Percentiles rank a stretch among this genome's conserved stretches.
Conservation (phyloP, 495 filamentous ascomycete species). For the Bombardia bombarda region DNA sequence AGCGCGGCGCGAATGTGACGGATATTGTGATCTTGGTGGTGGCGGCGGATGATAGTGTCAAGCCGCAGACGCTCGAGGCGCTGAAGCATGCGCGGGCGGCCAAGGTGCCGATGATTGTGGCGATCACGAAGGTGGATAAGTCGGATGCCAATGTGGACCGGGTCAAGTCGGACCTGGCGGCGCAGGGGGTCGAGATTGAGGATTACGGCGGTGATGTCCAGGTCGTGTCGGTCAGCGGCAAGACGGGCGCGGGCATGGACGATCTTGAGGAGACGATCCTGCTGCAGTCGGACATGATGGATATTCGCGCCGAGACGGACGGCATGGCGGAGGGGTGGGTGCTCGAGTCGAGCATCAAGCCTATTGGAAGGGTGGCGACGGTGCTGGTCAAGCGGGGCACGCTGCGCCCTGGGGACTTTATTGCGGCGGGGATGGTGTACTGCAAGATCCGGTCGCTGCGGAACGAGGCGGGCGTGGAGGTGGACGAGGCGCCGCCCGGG, state of each 20-base stretch:
- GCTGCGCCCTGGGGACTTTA: slow-evolving; percentile 66
- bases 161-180: slow-evolving; percentile 80
- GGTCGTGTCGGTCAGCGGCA: slow-evolving; percentile 82
- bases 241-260: slow-evolving; percentile 85
- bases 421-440: slow-evolving; percentile 85
- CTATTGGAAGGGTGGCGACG: slow-evolving; percentile 78
- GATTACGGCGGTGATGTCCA: slow-evolving; percentile 94
- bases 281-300: slow-evolving; percentile 77
- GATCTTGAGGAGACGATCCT: slow-evolving; percentile 87
- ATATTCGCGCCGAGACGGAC: slow-evolving; percentile 71
- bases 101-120: slow-evolving; percentile 91
- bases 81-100: slow-evolving; percentile 90
- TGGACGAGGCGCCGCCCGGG: slow-evolving; percentile 74
- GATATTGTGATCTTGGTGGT: slow-evolving; percentile 97
- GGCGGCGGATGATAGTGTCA: slow-evolving; percentile 95
- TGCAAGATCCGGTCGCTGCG: slow-evolving; percentile 71
- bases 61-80: slow-evolving; percentile 93
- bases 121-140: slow-evolving; percentile 97
- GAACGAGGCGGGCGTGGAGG: slow-evolving; percentile 72
- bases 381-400: slow-evolving; percentile 85
- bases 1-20: slow-evolving; percentile 90
- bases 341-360: slow-evolving; percentile 85
- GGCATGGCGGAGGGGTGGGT: slow-evolving; percentile 89
- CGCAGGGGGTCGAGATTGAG: slow-evolving; percentile 85
- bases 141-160: slow-evolving; percentile 65